phyloP scores from a whole-genome alignment of 345 rosid genomes.

The Euphorbia peplus region DNA sequence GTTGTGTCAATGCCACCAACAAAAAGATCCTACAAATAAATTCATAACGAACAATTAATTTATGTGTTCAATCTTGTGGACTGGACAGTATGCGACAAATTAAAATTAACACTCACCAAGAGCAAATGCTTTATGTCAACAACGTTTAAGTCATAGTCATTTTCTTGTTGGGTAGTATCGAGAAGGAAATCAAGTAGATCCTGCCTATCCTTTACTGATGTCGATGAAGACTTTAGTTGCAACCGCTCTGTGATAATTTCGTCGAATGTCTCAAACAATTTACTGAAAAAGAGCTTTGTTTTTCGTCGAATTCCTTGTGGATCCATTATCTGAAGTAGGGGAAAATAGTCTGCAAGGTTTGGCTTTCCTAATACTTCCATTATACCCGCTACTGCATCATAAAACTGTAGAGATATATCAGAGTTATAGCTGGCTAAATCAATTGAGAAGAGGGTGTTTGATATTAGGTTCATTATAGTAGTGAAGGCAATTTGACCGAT shows the following conservation, averaged over 20 bases:
- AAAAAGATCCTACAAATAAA: conserved; percentile 34
- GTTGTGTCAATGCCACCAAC: conserved; percentile 29
- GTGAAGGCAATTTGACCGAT: conserved; percentile 40
- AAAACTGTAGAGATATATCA: conserved; percentile 1
- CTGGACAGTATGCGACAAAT: neutral
- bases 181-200: conserved; percentile 42
- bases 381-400: conserved; percentile 9
- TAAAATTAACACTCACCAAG: conserved; percentile 20
- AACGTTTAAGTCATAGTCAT: conserved; percentile 4
- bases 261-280: conserved; percentile 21
- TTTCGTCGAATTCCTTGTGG: conserved; percentile 34
- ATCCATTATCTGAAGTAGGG: neutral
- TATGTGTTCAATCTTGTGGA: neutral
- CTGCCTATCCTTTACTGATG: neutral
- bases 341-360: conserved; percentile 12
- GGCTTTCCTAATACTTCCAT: conserved; percentile 41
- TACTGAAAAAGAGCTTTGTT: conserved; percentile 6
- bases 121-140: conserved; percentile 28
- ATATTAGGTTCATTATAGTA: conserved; percentile 10
- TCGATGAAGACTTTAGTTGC: conserved; percentile 10
- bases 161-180: conserved; percentile 18
- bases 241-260: conserved; percentile 27
- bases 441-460: neutral
- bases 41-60: neutral
- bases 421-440: neutral